Base-by-base conservation (phyloP, 2,329 filamentous ascomycete genomes). In the Xylariaceae sp. region DNA sequence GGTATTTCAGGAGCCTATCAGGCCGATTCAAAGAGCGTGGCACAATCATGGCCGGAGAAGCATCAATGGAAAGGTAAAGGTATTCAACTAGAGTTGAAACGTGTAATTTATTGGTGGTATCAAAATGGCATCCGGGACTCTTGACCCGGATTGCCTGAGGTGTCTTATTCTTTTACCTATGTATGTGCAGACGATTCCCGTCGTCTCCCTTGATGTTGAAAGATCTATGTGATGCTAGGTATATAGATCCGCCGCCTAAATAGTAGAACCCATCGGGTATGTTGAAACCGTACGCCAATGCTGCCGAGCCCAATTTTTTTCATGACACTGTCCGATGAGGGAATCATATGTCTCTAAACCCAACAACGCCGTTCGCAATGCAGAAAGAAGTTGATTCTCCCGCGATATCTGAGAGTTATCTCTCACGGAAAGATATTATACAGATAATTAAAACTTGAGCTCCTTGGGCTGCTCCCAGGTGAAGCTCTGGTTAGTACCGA, bases 401-500 rank as follows among this genome's bases (percentile, higher is more conserved):
- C 71, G 71, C 71, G 70, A 61, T 66, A 64, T 67, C 50, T 65
- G 62, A 65, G 63, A 65, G 67, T 63, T 57, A 58, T 64, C 65
- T 64, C 65, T 67, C 62, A 67, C 66, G 68, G 67, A 71, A 69
- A 63, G 56, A 55, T 51, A 64, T 64, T 67, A 64, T 63, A 64
- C n/a, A 44, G 52, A 47, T 58, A 54, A 18, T 85, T 96, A 97
- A 79, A 90, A 88, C 80, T 89, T 92, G 74, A 99, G 90, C 69
- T 82, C 72, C 90, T 96, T 97, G 74, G 94, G 93, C 86, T 97
- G 86, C 87, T 99, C 94, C 94, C 94, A 99, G 79, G 82, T 86
- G 86, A 99, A 99, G 78, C 78, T 82, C 86, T 96, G 94, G 89
- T 97, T 94, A 79, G 92, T 96, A 68, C 83, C 83, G 80, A 99